Evolutionary conservation across 768 basidiomycete species (phyloP).

Genomic region (Leccinum incarnatum): DNA sequence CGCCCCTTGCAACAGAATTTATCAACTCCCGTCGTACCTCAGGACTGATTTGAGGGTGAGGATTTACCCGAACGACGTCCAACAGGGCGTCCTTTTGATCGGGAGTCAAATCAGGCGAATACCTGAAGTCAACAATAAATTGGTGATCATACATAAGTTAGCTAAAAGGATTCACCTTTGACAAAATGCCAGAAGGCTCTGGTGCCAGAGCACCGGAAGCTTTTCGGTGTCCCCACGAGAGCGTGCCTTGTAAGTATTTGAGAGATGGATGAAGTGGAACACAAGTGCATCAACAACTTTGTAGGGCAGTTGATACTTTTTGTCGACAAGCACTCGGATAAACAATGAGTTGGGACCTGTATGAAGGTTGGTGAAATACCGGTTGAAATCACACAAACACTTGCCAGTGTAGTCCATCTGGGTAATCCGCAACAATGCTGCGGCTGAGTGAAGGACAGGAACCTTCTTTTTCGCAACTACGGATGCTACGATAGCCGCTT

Average conservation of each 20-base stretch:
- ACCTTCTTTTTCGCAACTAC: slow-evolving; percentile 88
- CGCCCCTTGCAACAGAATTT: slow-evolving; percentile 83
- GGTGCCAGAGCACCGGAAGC: slow-evolving; percentile 98
- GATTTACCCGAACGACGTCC: slow-evolving; percentile 83
- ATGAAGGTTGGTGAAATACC: neutral
- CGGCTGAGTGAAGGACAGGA: slow-evolving; percentile 95
- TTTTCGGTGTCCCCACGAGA: slow-evolving; percentile 68
- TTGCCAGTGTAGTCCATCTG: slow-evolving; percentile 94
- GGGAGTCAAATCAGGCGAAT: slow-evolving; percentile 89
- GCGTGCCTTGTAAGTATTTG: slow-evolving; percentile 82
- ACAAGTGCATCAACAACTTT: slow-evolving; percentile 97
- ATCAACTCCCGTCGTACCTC: slow-evolving; percentile 91
- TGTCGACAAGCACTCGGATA: slow-evolving; percentile 94
- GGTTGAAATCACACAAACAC: slow-evolving; percentile 2
- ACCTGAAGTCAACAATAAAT: slow-evolving; percentile 46
- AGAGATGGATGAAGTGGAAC: slow-evolving; percentile 96
- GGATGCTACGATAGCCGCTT: slow-evolving; percentile 92
- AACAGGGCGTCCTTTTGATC: slow-evolving; percentile 98
- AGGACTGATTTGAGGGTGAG: slow-evolving; percentile 82
- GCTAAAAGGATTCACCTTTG: slow-evolving; percentile 64
- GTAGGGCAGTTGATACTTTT: slow-evolving; percentile 97
- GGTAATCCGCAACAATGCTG: slow-evolving; percentile 88
- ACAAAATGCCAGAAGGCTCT: slow-evolving; percentile 89
- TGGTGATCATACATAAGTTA: neutral
- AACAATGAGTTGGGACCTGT: slow-evolving; percentile 91